A percentile compares a stretch with the other conserved stretches of the same genome.
phyloP scores from a whole-genome alignment of 2,329 filamentous ascomycete species.

The Nemania sp. region DNA sequence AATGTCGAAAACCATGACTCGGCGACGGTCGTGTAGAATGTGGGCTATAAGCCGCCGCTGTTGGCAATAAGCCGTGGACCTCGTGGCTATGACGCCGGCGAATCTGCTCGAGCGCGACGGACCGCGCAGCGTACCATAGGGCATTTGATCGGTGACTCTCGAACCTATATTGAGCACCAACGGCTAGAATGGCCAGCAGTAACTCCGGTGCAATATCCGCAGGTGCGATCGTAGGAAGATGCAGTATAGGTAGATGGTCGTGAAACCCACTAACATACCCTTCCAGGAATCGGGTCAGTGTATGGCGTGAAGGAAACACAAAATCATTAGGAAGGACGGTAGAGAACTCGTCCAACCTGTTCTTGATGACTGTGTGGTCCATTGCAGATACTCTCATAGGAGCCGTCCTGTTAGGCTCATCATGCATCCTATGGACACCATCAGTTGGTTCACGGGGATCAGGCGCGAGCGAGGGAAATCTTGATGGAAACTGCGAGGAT shows the following conservation, averaged over 20 bases:
- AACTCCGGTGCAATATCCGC: conserved; percentile 70
- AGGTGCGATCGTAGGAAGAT: conserved; percentile 67
- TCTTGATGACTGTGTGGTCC: conserved; percentile 61
- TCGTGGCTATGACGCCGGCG: conserved; percentile 61
- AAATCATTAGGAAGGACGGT: conserved; percentile 65
- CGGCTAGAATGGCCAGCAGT: conserved; percentile 67
- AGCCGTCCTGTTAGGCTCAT: conserved; percentile 45
- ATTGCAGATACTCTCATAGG: conserved; percentile 56
- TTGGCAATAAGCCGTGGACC: conserved; percentile 60
- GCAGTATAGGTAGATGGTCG: conserved; percentile 62
- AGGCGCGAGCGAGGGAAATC: conserved; percentile 58
- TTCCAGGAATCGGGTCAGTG: conserved; percentile 69
- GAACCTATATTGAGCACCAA: conserved; percentile 69
- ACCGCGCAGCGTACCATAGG: conserved; percentile 64
- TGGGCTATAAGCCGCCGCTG: conserved; percentile 61
- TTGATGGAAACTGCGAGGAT: conserved; percentile 57
- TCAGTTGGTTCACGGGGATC: conserved; percentile 54
- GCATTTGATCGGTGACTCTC: conserved; percentile 63
- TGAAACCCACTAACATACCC: conserved; percentile 72
- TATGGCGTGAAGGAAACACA: conserved; percentile 70
- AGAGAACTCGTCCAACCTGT: conserved; percentile 64
- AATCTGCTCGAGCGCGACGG: conserved; percentile 63
- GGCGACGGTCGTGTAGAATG: conserved; percentile 64
- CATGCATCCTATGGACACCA: conserved; percentile 45
- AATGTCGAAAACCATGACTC: conserved; percentile 60